Evolutionary conservation across 2,329 filamentous ascomycete species (phyloP).

Genomic region (Diaporthe citri): DNA sequence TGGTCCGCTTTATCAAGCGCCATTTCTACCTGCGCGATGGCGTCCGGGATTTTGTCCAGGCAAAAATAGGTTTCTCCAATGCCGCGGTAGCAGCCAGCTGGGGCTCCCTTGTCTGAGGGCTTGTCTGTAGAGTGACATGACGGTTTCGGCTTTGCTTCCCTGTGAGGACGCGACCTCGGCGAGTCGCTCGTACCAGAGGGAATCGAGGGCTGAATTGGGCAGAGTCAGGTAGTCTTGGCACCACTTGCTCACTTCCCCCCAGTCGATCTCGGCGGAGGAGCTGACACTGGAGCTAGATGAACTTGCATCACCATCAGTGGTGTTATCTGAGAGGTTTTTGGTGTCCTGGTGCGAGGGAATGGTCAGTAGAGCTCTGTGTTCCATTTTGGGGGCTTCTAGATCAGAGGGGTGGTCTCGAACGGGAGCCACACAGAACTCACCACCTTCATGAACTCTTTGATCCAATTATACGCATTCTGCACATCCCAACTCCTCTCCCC

Average conservation of each 20-base stretch:
- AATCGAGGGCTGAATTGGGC: conserved; percentile 40
- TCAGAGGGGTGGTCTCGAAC: no score
- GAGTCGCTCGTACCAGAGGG: conserved; percentile 46
- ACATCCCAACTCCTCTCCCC: background rate
- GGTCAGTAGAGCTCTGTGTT: no score
- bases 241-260: conserved; percentile 40
- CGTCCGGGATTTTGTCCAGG: no score
- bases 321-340: background rate
- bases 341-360: no score
- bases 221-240: conserved; percentile 38
- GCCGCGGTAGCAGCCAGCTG: background rate
- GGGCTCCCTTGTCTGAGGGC: conserved; percentile 37
- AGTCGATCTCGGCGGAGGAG: conserved; percentile 31
- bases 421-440: background rate
- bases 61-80: no score
- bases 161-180: conserved; percentile 35
- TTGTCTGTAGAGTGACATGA: conserved; percentile 32
- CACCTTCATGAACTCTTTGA: background rate
- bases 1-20: no score
- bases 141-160: background rate
- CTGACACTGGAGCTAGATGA: background rate
- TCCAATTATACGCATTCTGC: background rate
- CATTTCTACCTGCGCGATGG: no score
- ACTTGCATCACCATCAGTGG: background rate
- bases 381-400: no score